phyloP scores from a whole-genome alignment of 306 rosid genomes.

The Crataegus laevigata region DNA sequence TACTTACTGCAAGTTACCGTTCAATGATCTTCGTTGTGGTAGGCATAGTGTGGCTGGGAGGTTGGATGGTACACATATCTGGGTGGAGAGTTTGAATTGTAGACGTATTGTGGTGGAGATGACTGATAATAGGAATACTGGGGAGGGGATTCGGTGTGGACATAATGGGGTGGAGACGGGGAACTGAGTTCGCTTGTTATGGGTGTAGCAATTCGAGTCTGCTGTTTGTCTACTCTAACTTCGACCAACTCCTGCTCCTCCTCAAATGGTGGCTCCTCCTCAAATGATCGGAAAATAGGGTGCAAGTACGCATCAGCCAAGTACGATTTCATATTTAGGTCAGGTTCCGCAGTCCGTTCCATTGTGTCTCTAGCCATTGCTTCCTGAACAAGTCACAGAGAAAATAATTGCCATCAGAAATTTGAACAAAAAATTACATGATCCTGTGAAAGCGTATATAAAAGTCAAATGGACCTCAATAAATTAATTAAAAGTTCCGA shows the following conservation, averaged over 20 bases:
- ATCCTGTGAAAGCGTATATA: neutral
- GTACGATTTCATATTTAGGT: constrained; percentile 60
- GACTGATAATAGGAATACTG: constrained; percentile 37
- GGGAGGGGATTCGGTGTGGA: constrained; percentile 27
- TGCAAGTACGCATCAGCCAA: constrained; percentile 88
- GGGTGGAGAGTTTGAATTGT: constrained; percentile 19
- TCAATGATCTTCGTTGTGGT: constrained; percentile 49
- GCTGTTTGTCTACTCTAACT: constrained; percentile 68
- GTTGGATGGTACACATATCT: constrained; percentile 10
- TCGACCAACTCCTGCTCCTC: constrained; percentile 40
- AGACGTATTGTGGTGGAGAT: constrained; percentile 36
- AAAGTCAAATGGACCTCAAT: neutral
- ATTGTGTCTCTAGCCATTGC: constrained; percentile 74
- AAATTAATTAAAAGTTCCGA: neutral
- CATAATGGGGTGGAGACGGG: constrained; percentile 41
- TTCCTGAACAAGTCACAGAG: constrained; percentile 43
- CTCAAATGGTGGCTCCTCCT: constrained; percentile 46
- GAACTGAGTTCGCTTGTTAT: constrained; percentile 44
- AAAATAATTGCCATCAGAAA: neutral
- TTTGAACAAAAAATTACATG: neutral
- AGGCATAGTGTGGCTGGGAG: constrained; percentile 22
- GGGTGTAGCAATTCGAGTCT: constrained; percentile 34
- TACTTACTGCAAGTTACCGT: neutral
- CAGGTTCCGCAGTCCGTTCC: constrained; percentile 65
- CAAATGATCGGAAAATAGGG: constrained; percentile 81